Percentiles rank a stretch among this genome's conserved stretches.
phyloP scores from a whole-genome alignment of 1,284 basidiomycete genomes.

The Cryptococcus sp. region DNA sequence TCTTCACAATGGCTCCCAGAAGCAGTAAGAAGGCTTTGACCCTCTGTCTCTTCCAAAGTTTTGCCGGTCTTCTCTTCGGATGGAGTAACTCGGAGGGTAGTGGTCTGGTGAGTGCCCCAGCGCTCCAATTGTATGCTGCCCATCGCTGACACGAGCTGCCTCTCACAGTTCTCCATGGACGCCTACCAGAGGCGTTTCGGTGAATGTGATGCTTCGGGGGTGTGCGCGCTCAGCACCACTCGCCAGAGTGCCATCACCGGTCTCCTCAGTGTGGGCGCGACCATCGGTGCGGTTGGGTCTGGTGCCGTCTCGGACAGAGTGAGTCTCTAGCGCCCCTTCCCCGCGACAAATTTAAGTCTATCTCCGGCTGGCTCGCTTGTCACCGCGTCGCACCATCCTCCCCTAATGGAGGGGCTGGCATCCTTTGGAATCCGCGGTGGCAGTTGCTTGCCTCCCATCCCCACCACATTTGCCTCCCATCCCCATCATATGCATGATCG shows the following conservation, averaged over 20 bases:
- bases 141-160: background rate
- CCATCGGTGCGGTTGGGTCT: slow-evolving; percentile 44
- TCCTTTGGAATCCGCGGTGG: background rate
- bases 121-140: background rate
- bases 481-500: too few species aligned
- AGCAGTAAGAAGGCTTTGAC: slow-evolving; percentile 34
- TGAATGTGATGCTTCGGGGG: slow-evolving; percentile 23
- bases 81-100: slow-evolving; percentile 41
- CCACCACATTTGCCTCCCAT: background rate
- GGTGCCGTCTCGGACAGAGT: slow-evolving; percentile 39
- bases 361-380: too few species aligned
- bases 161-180: slow-evolving; percentile 29
- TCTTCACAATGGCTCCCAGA: slow-evolving; percentile 17
- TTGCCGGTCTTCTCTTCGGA: slow-evolving; percentile 42
- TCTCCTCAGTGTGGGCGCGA: slow-evolving; percentile 45
- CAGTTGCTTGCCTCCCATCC: background rate
- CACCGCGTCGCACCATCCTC: too few species aligned
- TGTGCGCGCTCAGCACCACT: slow-evolving; percentile 29
- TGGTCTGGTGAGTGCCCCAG: slow-evolving; percentile 26
- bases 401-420: background rate
- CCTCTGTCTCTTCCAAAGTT: slow-evolving; percentile 42
- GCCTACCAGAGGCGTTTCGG: slow-evolving; percentile 29
- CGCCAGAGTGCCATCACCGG: slow-evolving; percentile 46
- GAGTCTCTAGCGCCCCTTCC: slow-evolving; percentile 3
- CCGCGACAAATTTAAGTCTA: too few species aligned